Percentiles rank a stretch among this genome's conserved stretches.
These are phyloP conservation scores for Stachybotrys chlorohalonatus DNA, from an alignment of 2,329 filamentous ascomycete species.

Conservation along the genomic window DNA sequence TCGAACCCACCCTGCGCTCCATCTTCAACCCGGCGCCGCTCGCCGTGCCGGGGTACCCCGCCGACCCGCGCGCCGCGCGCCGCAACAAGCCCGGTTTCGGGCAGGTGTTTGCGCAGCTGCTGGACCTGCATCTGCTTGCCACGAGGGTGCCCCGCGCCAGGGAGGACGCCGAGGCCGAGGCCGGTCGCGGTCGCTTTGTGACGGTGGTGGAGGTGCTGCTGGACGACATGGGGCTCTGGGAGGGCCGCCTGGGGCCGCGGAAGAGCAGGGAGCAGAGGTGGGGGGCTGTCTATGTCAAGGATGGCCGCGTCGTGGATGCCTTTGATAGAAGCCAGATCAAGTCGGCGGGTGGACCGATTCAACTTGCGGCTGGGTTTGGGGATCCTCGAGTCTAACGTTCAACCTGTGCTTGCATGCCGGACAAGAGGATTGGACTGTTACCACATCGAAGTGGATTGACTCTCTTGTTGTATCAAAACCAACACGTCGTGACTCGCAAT, in stretches of 20 bases:
- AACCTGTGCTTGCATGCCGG: too few relatives aligned
- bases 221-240: constrained; percentile 40
- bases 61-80: constrained; percentile 10
- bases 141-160: constrained; percentile 30
- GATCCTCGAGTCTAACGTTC: not conserved
- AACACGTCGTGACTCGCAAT: too few relatives aligned
- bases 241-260: constrained; percentile 18
- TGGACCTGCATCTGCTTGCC: constrained; percentile 46
- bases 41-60: constrained; percentile 7
- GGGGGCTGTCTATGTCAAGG: constrained; percentile 35
- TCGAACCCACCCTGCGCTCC: constrained; percentile 39
- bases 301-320: constrained; percentile 28
- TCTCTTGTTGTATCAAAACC: too few relatives aligned
- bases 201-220: constrained; percentile 43
- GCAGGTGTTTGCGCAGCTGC: constrained; percentile 42
- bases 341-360: not conserved
- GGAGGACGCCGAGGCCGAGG: constrained; percentile 26
- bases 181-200: constrained; percentile 11
- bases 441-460: too few relatives aligned
- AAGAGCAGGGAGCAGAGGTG: constrained; percentile 42
- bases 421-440: too few relatives aligned
- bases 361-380: not conserved
- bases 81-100: constrained; percentile 44
- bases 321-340: constrained; percentile 15
- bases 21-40: constrained; percentile 32